These are phyloP conservation scores for Panicum hallii DNA, from an alignment of 202 grass and related monocot species.

Conservation along the genomic window DNA sequence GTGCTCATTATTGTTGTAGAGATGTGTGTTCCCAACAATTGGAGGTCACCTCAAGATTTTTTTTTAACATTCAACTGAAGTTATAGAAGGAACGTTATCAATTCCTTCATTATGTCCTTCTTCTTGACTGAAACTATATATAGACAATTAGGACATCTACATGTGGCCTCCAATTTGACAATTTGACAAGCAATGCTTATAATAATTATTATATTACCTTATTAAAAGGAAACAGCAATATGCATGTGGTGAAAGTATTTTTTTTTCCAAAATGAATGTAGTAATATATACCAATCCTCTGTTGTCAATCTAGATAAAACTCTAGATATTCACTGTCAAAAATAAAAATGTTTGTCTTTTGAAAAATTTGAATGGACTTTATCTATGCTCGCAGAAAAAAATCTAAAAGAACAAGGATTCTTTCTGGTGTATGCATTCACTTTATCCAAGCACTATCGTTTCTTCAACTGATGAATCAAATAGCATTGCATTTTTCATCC, in stretches of 20 bases:
- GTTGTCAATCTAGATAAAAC: background rate
- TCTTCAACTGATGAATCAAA: too few species aligned
- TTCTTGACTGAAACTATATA: background rate
- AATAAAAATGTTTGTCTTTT: background rate
- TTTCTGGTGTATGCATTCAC: too few species aligned
- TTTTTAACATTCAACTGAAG: background rate
- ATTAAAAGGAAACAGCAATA: background rate
- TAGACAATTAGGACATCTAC: background rate
- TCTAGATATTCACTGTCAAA: background rate
- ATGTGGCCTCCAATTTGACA: background rate
- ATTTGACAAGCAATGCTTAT: background rate
- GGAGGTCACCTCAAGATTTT: background rate
- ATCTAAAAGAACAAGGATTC: too few species aligned
- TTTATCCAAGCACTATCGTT: too few species aligned
- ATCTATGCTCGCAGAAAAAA: too few species aligned
- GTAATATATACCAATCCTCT: background rate
- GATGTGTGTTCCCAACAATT: background rate
- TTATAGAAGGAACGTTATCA: background rate
- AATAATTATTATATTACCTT: background rate
- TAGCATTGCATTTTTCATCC: too few species aligned
- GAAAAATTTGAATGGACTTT: background rate
- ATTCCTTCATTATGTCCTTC: background rate
- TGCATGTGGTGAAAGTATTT: background rate
- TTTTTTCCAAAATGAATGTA: too few species aligned
- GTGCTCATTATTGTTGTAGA: constrained; percentile 26